Conservation (phyloP, 108 stramenopile species). For the Epithemia pelagica region DNA sequence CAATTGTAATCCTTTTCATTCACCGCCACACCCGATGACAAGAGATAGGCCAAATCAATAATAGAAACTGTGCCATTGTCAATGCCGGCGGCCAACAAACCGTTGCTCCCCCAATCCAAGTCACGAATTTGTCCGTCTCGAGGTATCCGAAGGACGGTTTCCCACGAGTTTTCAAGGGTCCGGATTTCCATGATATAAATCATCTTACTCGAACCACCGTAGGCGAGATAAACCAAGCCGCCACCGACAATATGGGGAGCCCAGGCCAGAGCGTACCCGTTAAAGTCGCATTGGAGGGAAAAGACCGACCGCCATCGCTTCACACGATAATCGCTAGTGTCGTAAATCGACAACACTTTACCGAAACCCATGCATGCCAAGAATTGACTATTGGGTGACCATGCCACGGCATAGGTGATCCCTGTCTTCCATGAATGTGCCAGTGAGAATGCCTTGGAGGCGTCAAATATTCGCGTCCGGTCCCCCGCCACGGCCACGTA, state of each 20-base stretch:
- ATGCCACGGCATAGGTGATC: slow-evolving; percentile 25
- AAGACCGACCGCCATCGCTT: slow-evolving; percentile 43
- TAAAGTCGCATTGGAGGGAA: slow-evolving; percentile 24
- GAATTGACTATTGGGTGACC: slow-evolving; percentile 51
- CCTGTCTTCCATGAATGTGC: slow-evolving; percentile 16
- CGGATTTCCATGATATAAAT: slow-evolving; percentile 50
- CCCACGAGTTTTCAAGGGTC: slow-evolving; percentile 47
- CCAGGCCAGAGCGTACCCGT: slow-evolving; percentile 61
- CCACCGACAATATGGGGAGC: slow-evolving; percentile 28
- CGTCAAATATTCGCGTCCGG: slow-evolving; percentile 37
- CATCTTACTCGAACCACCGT: slow-evolving; percentile 52
- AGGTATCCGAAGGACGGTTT: slow-evolving; percentile 47
- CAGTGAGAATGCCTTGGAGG: slow-evolving; percentile 28
- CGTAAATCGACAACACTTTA: slow-evolving; percentile 44
- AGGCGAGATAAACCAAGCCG: slow-evolving; percentile 51
- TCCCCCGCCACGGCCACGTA: slow-evolving; percentile 42
- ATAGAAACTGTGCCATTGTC: slow-evolving; percentile 53
- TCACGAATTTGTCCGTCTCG: slow-evolving; percentile 37
- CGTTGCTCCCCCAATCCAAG: slow-evolving; percentile 53
- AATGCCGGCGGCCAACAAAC: slow-evolving; percentile 50
- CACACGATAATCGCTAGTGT: slow-evolving; percentile 24
- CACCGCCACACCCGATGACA: slow-evolving; percentile 52
- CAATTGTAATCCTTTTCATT: slow-evolving; percentile 76
- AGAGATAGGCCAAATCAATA: slow-evolving; percentile 57
- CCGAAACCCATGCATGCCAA: slow-evolving; percentile 46